Evolutionary conservation across 148 eudicot genomes (phyloP).

Genomic region (Rhododendron molle): DNA sequence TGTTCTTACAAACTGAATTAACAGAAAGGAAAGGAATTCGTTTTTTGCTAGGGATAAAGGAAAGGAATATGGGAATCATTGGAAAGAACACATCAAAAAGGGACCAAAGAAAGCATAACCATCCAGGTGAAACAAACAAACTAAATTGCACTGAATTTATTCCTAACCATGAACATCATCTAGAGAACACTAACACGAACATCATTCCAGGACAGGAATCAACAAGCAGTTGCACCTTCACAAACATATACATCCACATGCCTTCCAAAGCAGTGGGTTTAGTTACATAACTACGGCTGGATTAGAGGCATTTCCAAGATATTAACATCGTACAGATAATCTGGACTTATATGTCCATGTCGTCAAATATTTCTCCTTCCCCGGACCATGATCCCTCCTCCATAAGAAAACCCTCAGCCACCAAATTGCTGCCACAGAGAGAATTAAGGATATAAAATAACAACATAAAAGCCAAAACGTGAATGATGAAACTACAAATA

Average conservation of each 20-base stretch:
- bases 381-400: slow-evolving; percentile 49
- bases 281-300: not conserved
- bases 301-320: not conserved
- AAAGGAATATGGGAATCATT: not conserved
- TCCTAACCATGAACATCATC: slow-evolving; percentile 5
- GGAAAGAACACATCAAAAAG: not conserved
- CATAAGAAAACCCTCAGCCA: slow-evolving; percentile 48
- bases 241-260: slow-evolving; percentile 2
- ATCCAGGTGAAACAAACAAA: not conserved
- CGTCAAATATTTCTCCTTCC: slow-evolving; percentile 77
- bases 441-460: not conserved
- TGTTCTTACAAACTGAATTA: not conserved
- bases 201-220: slow-evolving; percentile 10
- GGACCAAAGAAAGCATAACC: not conserved
- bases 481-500: not conserved
- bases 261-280: slow-evolving; percentile 3
- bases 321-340: slow-evolving; percentile 13
- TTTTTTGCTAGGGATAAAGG: not conserved
- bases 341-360: slow-evolving; percentile 70
- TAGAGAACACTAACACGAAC: not conserved
- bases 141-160: not conserved
- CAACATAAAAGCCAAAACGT: not conserved
- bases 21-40: not conserved
- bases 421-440: slow-evolving; percentile 74
- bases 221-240: slow-evolving; percentile 18